Conservation (phyloP, 2,329 filamentous ascomycete species). For the Ophiostoma fasciatum region DNA sequence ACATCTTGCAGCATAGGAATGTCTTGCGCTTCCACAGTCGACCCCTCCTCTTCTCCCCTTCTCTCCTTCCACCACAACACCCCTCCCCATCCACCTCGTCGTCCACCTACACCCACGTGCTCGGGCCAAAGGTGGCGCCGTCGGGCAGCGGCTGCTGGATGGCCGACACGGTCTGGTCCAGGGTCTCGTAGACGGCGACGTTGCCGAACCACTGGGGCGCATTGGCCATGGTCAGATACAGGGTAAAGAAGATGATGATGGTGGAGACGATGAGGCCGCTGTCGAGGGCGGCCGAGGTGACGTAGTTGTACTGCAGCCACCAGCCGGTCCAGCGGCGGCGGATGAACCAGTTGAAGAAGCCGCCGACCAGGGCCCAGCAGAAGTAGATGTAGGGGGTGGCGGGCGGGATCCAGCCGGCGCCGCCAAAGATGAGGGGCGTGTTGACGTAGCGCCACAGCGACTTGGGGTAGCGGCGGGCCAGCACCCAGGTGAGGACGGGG, state of each 20-base stretch:
- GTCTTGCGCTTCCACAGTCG: too few relatives aligned
- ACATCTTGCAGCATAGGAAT: too few relatives aligned
- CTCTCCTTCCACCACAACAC: too few relatives aligned
- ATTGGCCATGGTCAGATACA: constrained; percentile 42
- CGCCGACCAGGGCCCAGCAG: constrained; percentile 53
- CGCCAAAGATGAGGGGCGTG: constrained; percentile 54
- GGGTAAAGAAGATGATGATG: constrained; percentile 54
- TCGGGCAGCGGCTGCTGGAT: constrained; percentile 5
- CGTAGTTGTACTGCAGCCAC: constrained; percentile 70
- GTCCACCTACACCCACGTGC: constrained; percentile 6
- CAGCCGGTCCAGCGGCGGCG: constrained; percentile 51
- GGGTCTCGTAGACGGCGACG: constrained; percentile 14
- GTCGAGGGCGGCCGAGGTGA: constrained; percentile 57
- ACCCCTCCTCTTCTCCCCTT: neutral
- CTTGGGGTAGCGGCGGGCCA: constrained; percentile 46
- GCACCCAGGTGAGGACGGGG: constrained; percentile 48
- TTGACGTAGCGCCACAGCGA: constrained; percentile 50
- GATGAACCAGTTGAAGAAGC: constrained; percentile 54
- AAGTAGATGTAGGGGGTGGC: constrained; percentile 59
- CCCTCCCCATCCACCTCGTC: too few relatives aligned
- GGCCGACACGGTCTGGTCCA: constrained; percentile 6
- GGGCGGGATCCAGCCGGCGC: constrained; percentile 47
- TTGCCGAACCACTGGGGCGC: constrained; percentile 52
- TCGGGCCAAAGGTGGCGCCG: constrained; percentile 9
- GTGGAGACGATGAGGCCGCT: constrained; percentile 51